Percentiles rank a stretch among this genome's conserved stretches.
Conservation (phyloP, 805 yeast genomes). For the Yamadazyma takamatsuzukensis region DNA sequence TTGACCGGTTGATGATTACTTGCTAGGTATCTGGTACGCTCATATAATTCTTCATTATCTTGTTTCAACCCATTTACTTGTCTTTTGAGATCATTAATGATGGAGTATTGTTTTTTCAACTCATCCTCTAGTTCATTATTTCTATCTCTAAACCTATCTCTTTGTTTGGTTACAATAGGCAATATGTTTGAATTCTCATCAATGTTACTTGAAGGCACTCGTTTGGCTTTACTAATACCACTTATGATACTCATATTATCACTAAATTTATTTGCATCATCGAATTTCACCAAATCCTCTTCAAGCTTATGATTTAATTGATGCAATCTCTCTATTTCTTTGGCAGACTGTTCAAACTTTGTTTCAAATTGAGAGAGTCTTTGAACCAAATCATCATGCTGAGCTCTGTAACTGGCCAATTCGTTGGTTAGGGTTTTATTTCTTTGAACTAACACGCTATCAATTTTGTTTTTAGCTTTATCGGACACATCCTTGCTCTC, state of each 20-base stretch:
- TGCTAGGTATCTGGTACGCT: constrained; percentile 65
- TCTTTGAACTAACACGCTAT: constrained; percentile 60
- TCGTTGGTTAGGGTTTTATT: constrained; percentile 73
- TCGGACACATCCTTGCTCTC: constrained; percentile 38
- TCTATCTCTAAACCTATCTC: constrained; percentile 86
- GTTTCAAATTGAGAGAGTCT: constrained; percentile 39
- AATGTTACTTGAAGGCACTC: constrained; percentile 10
- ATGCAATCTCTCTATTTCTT: constrained; percentile 41
- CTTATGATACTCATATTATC: constrained; percentile 69
- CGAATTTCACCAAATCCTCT: constrained; percentile 61
- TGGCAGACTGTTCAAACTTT: constrained; percentile 27
- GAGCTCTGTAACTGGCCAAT: constrained; percentile 60
- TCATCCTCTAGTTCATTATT: constrained; percentile 84
- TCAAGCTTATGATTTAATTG: constrained; percentile 63
- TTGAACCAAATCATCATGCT: constrained; percentile 44
- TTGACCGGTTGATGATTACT: constrained; percentile 25
- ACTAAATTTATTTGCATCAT: constrained; percentile 44
- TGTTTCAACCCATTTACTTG: constrained; percentile 61
- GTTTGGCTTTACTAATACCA: constrained; percentile 29
- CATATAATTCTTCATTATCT: constrained; percentile 79
- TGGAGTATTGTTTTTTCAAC: constrained; percentile 51
- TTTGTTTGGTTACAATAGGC: constrained; percentile 88
- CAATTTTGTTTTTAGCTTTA: constrained; percentile 30
- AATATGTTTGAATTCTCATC: constrained; percentile 46
- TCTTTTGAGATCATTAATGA: constrained; percentile 57